A percentile compares a stretch with the other conserved stretches of the same genome.
Evolutionary conservation across 202 grass and related monocot genomes (phyloP).

Genomic region (Schoenoplectus tabernaemontani): DNA sequence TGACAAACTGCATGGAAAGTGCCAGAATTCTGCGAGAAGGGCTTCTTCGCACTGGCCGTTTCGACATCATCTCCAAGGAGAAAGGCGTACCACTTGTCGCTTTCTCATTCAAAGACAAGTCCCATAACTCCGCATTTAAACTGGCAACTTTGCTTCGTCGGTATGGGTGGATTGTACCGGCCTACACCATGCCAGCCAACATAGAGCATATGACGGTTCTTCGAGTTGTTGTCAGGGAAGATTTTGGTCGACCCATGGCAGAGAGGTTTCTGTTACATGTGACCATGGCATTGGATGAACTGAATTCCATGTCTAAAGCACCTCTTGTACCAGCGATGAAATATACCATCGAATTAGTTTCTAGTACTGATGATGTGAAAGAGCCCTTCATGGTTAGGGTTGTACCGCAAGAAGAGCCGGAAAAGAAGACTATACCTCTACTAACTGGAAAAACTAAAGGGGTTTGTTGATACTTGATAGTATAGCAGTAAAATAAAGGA

Average conservation of each 20-base stretch:
- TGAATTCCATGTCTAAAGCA: slow-evolving; percentile 27
- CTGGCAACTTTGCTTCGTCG: slow-evolving; percentile 39
- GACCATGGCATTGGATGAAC: slow-evolving; percentile 29
- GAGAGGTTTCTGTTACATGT: slow-evolving; percentile 56
- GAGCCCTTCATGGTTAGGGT: slow-evolving; percentile 37
- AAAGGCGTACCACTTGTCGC: too few relatives aligned
- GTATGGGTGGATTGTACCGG: slow-evolving; percentile 71
- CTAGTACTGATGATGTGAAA: background rate
- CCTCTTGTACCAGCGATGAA: slow-evolving; percentile 28
- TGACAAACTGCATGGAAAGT: slow-evolving; percentile 81
- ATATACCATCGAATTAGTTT: slow-evolving; percentile 46
- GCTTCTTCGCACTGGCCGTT: slow-evolving; percentile 29
- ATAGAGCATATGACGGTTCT: slow-evolving; percentile 60
- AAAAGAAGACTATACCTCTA: slow-evolving; percentile 36
- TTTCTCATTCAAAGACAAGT: slow-evolving; percentile 42
- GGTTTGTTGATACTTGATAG: slow-evolving; percentile 31
- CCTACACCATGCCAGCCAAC: slow-evolving; percentile 58
- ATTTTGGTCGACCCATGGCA: slow-evolving; percentile 53
- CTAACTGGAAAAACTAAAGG: slow-evolving; percentile 59
- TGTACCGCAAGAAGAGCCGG: slow-evolving; percentile 26
- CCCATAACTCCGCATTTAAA: slow-evolving; percentile 30
- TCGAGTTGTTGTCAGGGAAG: slow-evolving; percentile 63
- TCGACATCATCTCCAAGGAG: slow-evolving; percentile 52
- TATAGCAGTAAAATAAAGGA: background rate
- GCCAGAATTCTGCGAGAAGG: slow-evolving; percentile 37